Evolutionary conservation across 2,329 filamentous ascomycete genomes (phyloP), one percentile per base, ranked within the genome.

Genomic region (Escovopsis weberi): DNA sequence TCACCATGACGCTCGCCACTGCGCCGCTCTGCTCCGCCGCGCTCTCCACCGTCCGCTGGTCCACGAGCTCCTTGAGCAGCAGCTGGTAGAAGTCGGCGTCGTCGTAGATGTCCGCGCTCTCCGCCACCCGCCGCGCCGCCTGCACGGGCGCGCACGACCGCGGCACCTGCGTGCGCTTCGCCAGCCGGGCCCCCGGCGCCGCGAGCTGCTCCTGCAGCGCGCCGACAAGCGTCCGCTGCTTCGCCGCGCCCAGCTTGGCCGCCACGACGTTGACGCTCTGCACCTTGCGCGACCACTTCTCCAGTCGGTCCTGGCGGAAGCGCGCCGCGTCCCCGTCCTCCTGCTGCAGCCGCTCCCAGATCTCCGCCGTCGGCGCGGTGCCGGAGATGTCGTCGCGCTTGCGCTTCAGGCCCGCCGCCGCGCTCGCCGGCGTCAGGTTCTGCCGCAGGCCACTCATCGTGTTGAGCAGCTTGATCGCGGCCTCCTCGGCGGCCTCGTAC

Each of bases 41-140:
- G 8, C 74, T 73, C 40, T 87, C 82, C 1, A 78, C 72, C 52
- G 83, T 83, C 46, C 89, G 82, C 59, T 93, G 85, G 57, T 94
- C 86, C 9, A 98, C 82, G 2, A 98, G 78, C 55, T 94, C 86
- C 59, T 94, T 93, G 26, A 98, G 75, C 2, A 98, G 74, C 12
- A 91, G 68, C 59, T 94, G 86, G 64, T 98, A 98, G 61, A 96
- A 95, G 58, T 93, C 80, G 10, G 85, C 85, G 53, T 98, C 91
- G 58, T 96, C 89, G 65, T 91, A 98, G 51, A 94, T 78, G 18
- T 68, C 63, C 1, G 61, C 58, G 53, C 80, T 78, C 50, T 80
- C 72, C 9, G 65, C 61, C 23, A 78, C 55, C 55, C 75, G 74
- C 48, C 64, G 65, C 28, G 70, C 69, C 0, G 72, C 71, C 52